Conservation (phyloP, 2,329 filamentous ascomycete genomes). For the Aspergillus costaricaensis region DNA sequence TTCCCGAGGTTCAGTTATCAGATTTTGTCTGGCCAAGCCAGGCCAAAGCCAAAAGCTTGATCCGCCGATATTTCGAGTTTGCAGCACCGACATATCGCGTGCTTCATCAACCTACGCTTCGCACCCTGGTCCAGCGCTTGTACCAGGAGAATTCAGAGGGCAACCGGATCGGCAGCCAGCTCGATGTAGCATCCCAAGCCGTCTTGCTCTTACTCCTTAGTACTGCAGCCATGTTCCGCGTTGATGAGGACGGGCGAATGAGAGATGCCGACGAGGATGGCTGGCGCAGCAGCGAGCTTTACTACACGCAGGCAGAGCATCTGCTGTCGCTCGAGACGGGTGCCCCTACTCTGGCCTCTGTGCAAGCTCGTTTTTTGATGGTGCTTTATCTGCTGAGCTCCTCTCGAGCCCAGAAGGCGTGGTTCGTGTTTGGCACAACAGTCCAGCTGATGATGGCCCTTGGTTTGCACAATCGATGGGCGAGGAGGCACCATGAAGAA, state of each 20-base stretch:
- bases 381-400: constrained; percentile 40
- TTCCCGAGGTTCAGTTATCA: constrained; percentile 9
- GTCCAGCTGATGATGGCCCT: constrained; percentile 40
- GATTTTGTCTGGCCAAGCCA: constrained; percentile 24
- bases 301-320: constrained; percentile 23
- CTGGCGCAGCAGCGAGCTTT: constrained; percentile 24
- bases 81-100: constrained; percentile 27
- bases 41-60: constrained; percentile 13
- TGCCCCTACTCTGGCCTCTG: constrained; percentile 22
- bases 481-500: not conserved
- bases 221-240: constrained; percentile 22
- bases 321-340: constrained; percentile 22
- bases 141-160: constrained; percentile 7
- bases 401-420: constrained; percentile 39
- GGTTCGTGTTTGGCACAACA: constrained; percentile 41
- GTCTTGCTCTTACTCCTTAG: constrained; percentile 23
- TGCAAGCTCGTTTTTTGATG: constrained; percentile 26
- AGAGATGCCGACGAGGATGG: constrained; percentile 16
- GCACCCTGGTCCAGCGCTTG: constrained; percentile 14
- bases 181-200: constrained; percentile 14
- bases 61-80: constrained; percentile 29
- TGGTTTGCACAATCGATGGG: constrained; percentile 35
- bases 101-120: constrained; percentile 26
- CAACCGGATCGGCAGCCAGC: not conserved
- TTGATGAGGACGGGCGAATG: constrained; percentile 16